Base-by-base conservation (phyloP, 148 eudicot species). In the Camellia lanceoleosa region DNA sequence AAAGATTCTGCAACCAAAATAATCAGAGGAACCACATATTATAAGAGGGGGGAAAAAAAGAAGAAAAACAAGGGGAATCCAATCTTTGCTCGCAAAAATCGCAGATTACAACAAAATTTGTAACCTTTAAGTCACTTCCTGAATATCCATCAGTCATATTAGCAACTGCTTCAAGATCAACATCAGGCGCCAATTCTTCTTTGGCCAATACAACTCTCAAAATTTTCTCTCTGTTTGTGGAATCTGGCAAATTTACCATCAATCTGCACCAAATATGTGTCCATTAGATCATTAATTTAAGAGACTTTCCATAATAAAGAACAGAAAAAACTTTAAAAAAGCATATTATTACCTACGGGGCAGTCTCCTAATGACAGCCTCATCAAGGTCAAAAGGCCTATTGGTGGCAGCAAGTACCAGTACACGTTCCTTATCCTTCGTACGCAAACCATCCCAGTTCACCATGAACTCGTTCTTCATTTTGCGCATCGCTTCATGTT, bases 391-490 rank as follows among this genome's bases (percentile, higher is more conserved):
- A 83, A 95, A 95, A 66, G 99, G 97, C 83, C 99, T 89, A 80
- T 95, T 95, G 7, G 99, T 93, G 62, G 99, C 99, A 65, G 95
- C 94, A 68, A 95, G 97, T 61, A 93, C 99, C 18, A 93, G 83
- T 5, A 95, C 95, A 65, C 97, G 97, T 89, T 95, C 99, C 84
- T 89, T 90, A 80, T 93, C 99, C 84, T 92, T 95, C 55, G 99
- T 93, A 73, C 97, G 94, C 79, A 93, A 79, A 79, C 97, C 97
- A 88, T 95, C 99, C 97, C 97, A 95, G 77, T 95, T 93, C 81
- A 92, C 92, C 99, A 95, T 95, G 82, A 95, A 95, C 82, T 95
- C 99, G 69, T 93, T 95, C 87, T 95, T 93, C 97, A 95, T 93
- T 83, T 95, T 95, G 82, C 97, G 93, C 99, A 95, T 95, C 54